Conservation (phyloP, 352 stramenopile species). For the Pythium dissimile region DNA sequence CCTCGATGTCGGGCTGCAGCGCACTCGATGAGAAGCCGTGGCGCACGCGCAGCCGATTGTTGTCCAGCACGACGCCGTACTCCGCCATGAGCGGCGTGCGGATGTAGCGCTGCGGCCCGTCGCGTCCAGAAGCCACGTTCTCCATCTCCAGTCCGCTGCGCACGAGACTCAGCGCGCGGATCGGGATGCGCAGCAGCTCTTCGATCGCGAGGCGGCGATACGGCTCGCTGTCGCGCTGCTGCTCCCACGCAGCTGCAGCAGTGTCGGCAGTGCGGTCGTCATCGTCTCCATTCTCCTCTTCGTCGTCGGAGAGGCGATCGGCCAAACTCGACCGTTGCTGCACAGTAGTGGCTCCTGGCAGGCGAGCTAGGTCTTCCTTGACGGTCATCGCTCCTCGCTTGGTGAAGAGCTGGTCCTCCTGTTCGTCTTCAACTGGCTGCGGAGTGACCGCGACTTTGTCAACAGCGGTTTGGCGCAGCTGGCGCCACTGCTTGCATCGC, state of each 20-base stretch:
- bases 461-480: neutral
- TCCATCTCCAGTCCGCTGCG: slow-evolving; percentile 24
- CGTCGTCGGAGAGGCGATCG: neutral
- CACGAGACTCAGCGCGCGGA: slow-evolving; percentile 42
- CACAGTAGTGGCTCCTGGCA: neutral
- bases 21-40: slow-evolving; percentile 30
- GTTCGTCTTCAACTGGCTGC: neutral
- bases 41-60: slow-evolving; percentile 32
- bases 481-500: neutral
- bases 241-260: no score
- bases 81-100: slow-evolving; percentile 32
- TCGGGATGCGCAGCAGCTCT: slow-evolving; percentile 42
- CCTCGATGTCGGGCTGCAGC: slow-evolving; percentile 28
- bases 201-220: slow-evolving; percentile 48
- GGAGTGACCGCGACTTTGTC: neutral
- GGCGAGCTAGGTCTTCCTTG: no score
- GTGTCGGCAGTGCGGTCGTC: no score
- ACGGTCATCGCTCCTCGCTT: neutral
- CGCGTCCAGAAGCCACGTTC: slow-evolving; percentile 1
- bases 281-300: neutral
- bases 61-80: slow-evolving; percentile 46
- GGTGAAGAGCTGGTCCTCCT: neutral
- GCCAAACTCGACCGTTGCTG: neutral
- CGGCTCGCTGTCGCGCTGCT: no score
- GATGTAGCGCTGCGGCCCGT: slow-evolving; percentile 30